These are phyloP conservation scores for Pyrenula massariospora DNA, from an alignment of 495 filamentous ascomycete species.

Conservation along the genomic window DNA sequence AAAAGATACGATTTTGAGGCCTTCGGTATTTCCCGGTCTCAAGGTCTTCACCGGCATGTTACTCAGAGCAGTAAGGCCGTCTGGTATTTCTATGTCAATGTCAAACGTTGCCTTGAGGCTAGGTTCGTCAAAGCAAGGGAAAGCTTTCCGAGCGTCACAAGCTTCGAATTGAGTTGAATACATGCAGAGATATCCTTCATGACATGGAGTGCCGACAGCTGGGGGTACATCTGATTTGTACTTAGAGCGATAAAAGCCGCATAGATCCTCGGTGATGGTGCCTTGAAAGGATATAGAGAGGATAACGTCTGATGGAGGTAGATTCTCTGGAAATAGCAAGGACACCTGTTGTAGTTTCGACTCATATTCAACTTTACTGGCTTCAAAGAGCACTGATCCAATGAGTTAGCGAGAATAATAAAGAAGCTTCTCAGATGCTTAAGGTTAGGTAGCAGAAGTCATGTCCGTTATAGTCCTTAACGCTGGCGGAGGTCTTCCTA, in stretches of 20 bases:
- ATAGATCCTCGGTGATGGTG: constrained; percentile 87
- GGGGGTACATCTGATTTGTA: constrained; percentile 71
- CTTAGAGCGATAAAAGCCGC: constrained; percentile 89
- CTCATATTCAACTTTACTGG: constrained; percentile 63
- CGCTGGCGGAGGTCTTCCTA: too few relatives aligned
- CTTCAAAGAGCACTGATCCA: constrained; percentile 25
- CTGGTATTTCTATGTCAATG: constrained; percentile 80
- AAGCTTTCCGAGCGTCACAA: constrained; percentile 85
- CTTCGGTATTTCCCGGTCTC: constrained; percentile 43
- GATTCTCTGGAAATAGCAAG: constrained; percentile 55
- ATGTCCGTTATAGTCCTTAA: too few relatives aligned
- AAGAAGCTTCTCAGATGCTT: neutral
- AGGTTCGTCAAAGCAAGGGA: constrained; percentile 97
- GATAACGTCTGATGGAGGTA: constrained; percentile 47
- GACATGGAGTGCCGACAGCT: constrained; percentile 59
- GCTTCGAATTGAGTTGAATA: constrained; percentile 95
- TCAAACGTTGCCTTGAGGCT: constrained; percentile 94
- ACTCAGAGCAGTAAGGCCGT: constrained; percentile 74
- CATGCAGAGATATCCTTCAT: constrained; percentile 80
- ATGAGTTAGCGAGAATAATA: constrained; percentile 5
- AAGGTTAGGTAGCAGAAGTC: too few relatives aligned
- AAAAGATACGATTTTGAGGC: constrained; percentile 71
- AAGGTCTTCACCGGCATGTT: constrained; percentile 81
- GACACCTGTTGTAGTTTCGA: constrained; percentile 67
- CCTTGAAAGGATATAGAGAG: constrained; percentile 72